Conservation (phyloP, 2,329 filamentous ascomycete species). For the Apiospora saccharicola region DNA sequence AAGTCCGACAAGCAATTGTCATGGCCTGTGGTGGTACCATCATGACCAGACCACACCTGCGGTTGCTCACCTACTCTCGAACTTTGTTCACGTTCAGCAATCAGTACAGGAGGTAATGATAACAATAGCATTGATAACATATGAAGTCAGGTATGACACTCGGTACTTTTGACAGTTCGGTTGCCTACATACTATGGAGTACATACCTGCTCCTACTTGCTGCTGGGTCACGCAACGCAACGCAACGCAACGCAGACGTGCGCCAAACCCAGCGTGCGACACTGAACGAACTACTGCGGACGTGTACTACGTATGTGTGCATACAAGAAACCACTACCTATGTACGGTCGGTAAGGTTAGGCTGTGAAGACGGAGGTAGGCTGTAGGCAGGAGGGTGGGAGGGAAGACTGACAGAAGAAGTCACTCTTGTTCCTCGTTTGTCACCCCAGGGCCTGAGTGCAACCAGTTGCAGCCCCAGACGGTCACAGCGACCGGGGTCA, state of each 20-base stretch:
- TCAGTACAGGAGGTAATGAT: background rate
- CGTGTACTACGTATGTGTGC: background rate
- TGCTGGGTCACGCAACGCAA: constrained; percentile 10
- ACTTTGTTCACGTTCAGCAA: background rate
- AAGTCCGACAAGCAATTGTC: constrained; percentile 17
- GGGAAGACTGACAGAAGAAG: background rate
- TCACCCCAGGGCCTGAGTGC: constrained; percentile 14
- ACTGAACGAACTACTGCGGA: background rate
- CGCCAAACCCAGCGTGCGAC: background rate
- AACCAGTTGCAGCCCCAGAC: constrained; percentile 20
- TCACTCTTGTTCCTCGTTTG: background rate
- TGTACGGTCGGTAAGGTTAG: background rate
- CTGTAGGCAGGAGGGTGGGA: too few species aligned
- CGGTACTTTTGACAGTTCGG: background rate
- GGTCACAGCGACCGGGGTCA: constrained; percentile 3
- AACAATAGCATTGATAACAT: background rate
- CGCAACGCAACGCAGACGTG: background rate
- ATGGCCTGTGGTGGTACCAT: constrained; percentile 19
- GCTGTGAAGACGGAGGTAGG: background rate
- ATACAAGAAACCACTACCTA: background rate
- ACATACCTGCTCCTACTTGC: background rate
- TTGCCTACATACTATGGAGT: background rate
- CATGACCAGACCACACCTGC: constrained; percentile 5
- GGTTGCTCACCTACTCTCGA: constrained; percentile 3
- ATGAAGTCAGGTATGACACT: background rate